phyloP scores from a whole-genome alignment of 1,284 basidiomycete genomes.

The Cutaneotrichosporon sp. region DNA sequence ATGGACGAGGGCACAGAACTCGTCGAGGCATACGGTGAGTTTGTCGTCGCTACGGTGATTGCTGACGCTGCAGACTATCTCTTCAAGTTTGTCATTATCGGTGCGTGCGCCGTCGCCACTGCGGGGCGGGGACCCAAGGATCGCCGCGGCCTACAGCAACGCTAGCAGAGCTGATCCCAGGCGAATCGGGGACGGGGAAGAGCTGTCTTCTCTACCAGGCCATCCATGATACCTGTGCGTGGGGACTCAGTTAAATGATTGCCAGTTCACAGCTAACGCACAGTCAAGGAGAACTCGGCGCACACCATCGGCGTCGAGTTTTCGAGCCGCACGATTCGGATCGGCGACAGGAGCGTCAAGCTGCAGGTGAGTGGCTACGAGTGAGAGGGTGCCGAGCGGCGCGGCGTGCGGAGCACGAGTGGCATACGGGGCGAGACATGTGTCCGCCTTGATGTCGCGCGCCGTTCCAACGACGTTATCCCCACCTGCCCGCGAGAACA shows the following conservation, averaged over 20 bases:
- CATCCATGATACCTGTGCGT: slow-evolving; percentile 80
- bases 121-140: not conserved
- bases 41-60: not conserved
- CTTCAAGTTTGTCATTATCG: slow-evolving; percentile 96
- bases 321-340: slow-evolving; percentile 76
- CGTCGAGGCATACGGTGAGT: slow-evolving; percentile 81
- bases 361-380: slow-evolving; percentile 62
- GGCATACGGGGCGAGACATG: too few species aligned
- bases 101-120: slow-evolving; percentile 48
- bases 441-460: not conserved
- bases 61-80: slow-evolving; percentile 71
- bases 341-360: slow-evolving; percentile 90
- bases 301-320: slow-evolving; percentile 98
- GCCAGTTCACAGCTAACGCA: not conserved
- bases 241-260: not conserved
- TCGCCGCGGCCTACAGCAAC: not conserved
- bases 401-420: too few species aligned
- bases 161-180: slow-evolving; percentile 49
- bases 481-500: not conserved
- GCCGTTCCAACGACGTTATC: slow-evolving; percentile 8
- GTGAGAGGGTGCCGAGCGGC: not conserved
- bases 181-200: slow-evolving; percentile 94
- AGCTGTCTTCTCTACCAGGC: slow-evolving; percentile 94
- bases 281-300: slow-evolving; percentile 93
- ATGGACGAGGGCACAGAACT: slow-evolving; percentile 70